Conservation (phyloP, 2,329 filamentous ascomycete species). For the Colletotrichum sp. region DNA sequence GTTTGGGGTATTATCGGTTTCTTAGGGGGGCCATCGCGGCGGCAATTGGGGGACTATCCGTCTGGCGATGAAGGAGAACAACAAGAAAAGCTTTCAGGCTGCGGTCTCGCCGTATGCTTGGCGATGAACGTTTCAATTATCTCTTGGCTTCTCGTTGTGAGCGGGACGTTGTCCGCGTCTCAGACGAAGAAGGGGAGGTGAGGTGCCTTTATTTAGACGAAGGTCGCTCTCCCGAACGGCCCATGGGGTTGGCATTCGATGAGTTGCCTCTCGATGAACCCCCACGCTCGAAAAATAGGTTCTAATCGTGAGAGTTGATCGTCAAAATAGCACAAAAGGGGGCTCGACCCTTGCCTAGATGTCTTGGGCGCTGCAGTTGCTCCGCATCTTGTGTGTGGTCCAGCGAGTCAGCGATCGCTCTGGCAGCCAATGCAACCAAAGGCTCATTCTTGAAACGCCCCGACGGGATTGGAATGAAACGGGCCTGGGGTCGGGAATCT, state of each 20-base stretch:
- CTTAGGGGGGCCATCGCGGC: background rate
- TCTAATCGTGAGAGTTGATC: background rate
- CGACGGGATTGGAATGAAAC: slow-evolving; percentile 10
- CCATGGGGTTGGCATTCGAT: background rate
- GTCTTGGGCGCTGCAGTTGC: background rate
- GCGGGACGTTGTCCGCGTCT: slow-evolving; percentile 12
- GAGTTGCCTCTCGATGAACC: background rate
- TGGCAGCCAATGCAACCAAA: slow-evolving; percentile 1
- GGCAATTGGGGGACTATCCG: background rate
- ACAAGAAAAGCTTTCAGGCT: slow-evolving; percentile 7
- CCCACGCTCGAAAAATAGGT: background rate
- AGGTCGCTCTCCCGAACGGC: background rate
- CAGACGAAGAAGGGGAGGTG: background rate
- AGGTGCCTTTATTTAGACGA: slow-evolving; percentile 2
- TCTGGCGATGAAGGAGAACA: background rate
- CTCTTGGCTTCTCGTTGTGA: background rate
- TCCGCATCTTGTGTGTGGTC: background rate
- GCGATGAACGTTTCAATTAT: slow-evolving; percentile 19
- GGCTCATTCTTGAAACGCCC: slow-evolving; percentile 1
- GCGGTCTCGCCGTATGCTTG: background rate
- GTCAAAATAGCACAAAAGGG: slow-evolving; percentile 18
- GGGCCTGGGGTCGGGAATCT: background rate
- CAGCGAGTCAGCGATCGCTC: slow-evolving; percentile 1
- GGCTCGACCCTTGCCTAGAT: background rate
- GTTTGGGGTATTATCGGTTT: slow-evolving; percentile 12